phyloP scores from a whole-genome alignment of 371 early-diverging fungal genomes.

The Mucor lusitanicus region DNA sequence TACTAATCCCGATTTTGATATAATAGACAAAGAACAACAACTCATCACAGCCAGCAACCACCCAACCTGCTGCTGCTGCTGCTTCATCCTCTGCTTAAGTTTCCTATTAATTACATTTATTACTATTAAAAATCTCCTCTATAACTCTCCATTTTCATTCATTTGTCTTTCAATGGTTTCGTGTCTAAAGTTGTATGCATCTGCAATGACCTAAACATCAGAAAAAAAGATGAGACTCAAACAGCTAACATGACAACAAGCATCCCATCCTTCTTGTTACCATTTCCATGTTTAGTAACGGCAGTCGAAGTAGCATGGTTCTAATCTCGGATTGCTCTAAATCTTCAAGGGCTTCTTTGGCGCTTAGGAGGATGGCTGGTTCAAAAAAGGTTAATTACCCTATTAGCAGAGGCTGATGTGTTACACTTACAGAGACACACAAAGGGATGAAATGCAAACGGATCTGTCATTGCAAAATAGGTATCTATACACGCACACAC shows the following conservation, averaged over 20 bases:
- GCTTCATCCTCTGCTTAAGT: not conserved
- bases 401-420: not conserved
- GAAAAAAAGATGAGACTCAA: not conserved
- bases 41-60: not conserved
- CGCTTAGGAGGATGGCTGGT: conserved; percentile 62
- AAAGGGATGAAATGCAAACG: conserved; percentile 77
- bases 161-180: conserved; percentile 35
- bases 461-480: conserved; percentile 75
- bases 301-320: conserved; percentile 79
- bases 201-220: conserved; percentile 30
- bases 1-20: not conserved
- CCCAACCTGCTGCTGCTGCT: not conserved
- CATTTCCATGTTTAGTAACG: conserved; percentile 73
- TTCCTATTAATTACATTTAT: not conserved
- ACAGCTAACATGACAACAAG: not conserved
- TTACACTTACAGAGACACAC: conserved; percentile 66
- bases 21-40: conserved; percentile 7
- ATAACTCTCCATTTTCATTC: conserved; percentile 32
- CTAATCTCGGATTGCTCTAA: conserved; percentile 91
- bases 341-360: conserved; percentile 85
- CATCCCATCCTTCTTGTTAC: conserved; percentile 27
- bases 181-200: conserved; percentile 33
- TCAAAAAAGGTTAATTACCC: not conserved
- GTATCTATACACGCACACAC: conserved; percentile 69
- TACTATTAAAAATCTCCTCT: not conserved